A percentile compares a stretch with the other conserved stretches of the same genome.
Evolutionary conservation across 2,329 filamentous ascomycete species (phyloP).

Genomic region (Fusarium veterinarium): DNA sequence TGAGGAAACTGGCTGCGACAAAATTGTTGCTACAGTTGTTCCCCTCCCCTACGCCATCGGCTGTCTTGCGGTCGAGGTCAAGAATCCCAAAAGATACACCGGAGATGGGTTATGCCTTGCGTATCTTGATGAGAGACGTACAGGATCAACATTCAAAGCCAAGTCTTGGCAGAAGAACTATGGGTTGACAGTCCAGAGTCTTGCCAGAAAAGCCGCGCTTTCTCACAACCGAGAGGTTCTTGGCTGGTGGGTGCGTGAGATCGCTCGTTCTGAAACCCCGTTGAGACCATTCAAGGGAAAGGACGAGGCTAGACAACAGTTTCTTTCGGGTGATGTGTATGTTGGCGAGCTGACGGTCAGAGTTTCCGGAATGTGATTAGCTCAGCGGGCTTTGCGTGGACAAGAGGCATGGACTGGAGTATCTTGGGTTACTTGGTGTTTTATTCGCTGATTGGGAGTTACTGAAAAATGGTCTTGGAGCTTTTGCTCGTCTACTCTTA

Average conservation of each 20-base stretch:
- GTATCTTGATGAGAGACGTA: neutral
- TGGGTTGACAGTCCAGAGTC: accelerated
- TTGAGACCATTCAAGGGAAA: accelerated
- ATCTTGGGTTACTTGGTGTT: neutral
- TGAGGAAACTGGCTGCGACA: accelerated
- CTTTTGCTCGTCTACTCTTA: accelerated
- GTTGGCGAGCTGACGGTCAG: no score
- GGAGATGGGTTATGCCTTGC: neutral
- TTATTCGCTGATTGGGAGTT: neutral
- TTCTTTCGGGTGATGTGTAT: neutral
- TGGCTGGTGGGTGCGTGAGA: neutral
- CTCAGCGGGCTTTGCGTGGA: no score
- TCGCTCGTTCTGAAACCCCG: accelerated
- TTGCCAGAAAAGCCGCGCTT: neutral
- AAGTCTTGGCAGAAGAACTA: neutral
- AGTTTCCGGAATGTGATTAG: no score
- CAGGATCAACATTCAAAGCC: neutral
- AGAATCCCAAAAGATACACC: no score
- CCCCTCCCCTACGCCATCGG: neutral
- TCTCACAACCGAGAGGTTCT: neutral
- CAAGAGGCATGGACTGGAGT: accelerated
- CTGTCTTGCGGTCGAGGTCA: neutral
- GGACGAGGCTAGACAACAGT: accelerated
- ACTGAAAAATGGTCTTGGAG: accelerated
- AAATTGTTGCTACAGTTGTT: neutral